Evolutionary conservation across 2,329 filamentous ascomycete genomes (phyloP).

Genomic region (Chaetomiaceae sp.): DNA sequence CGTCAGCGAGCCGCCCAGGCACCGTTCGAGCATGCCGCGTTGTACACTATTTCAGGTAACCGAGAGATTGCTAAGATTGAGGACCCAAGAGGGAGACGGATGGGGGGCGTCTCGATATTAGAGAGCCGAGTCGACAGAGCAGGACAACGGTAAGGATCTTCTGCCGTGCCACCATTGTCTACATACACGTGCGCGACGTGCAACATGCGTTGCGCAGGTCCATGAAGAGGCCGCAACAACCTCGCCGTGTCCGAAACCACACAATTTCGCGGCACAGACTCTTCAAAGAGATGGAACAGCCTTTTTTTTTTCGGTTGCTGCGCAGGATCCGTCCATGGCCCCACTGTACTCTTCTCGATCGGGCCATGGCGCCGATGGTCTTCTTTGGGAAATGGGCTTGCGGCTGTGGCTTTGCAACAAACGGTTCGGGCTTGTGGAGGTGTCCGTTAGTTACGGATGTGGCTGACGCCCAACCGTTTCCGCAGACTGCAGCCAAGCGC

Average conservation of each 20-base stretch:
- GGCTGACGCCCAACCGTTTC: conserved; percentile 2
- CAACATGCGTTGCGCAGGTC: neutral
- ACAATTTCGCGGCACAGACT: neutral
- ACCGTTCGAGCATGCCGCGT: conserved; percentile 14
- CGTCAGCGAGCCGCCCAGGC: conserved; percentile 14
- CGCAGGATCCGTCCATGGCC: neutral
- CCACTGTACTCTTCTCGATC: neutral
- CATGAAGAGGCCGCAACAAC: neutral
- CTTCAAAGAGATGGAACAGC: neutral
- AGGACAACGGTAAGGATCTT: conserved; percentile 1
- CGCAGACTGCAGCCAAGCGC: conserved; percentile 15
- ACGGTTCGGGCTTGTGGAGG: neutral
- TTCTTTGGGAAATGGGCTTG: neutral
- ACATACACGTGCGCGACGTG: neutral
- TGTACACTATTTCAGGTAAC: conserved; percentile 27
- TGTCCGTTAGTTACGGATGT: neutral
- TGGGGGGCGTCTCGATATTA: conserved; percentile 13
- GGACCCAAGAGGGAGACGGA: neutral
- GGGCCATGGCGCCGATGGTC: neutral
- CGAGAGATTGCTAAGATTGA: conserved; percentile 23
- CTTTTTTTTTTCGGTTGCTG: too few relatives aligned
- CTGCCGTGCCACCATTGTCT: conserved; percentile 13
- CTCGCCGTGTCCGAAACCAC: conserved; percentile 4
- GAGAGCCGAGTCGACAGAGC: conserved; percentile 17
- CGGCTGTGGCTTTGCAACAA: conserved; percentile 4